A percentile compares a stretch with the other conserved stretches of the same genome.
These are phyloP conservation scores for Ophiostoma montium DNA, from an alignment of 2,329 filamentous ascomycete genomes.

Conservation along the genomic window DNA sequence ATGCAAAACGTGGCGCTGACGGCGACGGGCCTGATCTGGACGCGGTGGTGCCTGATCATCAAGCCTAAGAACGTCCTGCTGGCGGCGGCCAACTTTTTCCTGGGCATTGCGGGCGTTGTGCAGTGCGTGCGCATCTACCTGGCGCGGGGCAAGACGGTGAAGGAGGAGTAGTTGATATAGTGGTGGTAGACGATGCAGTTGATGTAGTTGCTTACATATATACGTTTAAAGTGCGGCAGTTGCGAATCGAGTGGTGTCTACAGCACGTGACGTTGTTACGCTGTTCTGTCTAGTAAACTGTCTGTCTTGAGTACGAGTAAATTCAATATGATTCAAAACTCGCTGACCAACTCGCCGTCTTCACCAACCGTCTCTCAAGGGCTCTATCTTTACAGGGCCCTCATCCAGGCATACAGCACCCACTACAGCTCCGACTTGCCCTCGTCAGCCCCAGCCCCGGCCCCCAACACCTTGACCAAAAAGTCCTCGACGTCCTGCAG, in stretches of 20 bases:
- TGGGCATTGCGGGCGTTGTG: conserved; percentile 71
- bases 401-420: too few relatives aligned
- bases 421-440: conserved; percentile 17
- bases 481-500: conserved; percentile 65
- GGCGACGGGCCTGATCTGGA: conserved; percentile 92
- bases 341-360: too few relatives aligned
- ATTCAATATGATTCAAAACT: too few relatives aligned
- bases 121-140: conserved; percentile 66
- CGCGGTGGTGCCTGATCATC: conserved; percentile 96
- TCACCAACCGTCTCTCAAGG: too few relatives aligned
- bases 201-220: too few relatives aligned
- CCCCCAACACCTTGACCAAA: conserved; percentile 30
- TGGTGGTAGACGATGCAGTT: too few relatives aligned
- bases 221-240: too few relatives aligned
- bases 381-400: too few relatives aligned
- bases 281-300: too few relatives aligned
- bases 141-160: conserved; percentile 18
- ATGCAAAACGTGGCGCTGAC: conserved; percentile 86
- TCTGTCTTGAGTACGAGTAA: too few relatives aligned
- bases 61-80: conserved; percentile 88
- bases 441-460: conserved; percentile 15
- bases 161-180: not conserved
- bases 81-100: conserved; percentile 95
- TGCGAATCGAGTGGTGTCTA: too few relatives aligned
- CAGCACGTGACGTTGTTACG: too few relatives aligned